Percentiles rank a stretch among this genome's conserved stretches.
phyloP scores from a whole-genome alignment of 2,329 filamentous ascomycete species.

The Fusarium illudens region DNA sequence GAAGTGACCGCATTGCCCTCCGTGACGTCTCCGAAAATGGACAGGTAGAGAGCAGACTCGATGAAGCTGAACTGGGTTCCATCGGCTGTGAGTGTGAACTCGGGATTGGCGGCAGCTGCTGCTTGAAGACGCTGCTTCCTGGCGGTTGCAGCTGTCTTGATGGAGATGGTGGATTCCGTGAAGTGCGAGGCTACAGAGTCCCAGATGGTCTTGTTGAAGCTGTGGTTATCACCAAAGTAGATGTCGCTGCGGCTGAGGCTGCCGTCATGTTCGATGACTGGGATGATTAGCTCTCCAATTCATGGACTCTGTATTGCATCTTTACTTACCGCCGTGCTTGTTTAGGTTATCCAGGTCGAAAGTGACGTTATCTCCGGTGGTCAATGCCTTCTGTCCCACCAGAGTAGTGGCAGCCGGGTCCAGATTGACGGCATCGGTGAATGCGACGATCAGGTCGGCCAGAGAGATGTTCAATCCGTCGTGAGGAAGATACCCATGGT shows the following conservation, averaged over 20 bases:
- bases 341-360: conserved; percentile 35
- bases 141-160: conserved; percentile 27
- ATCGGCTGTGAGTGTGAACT: conserved; percentile 16
- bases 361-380: conserved; percentile 28
- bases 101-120: conserved; percentile 28
- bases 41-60: conserved; percentile 35
- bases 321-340: conserved; percentile 27
- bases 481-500: conserved; percentile 37
- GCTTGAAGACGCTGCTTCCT: conserved; percentile 31
- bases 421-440: conserved; percentile 35
- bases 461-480: conserved; percentile 29
- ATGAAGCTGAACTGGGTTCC: conserved; percentile 28
- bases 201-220: conserved; percentile 39
- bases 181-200: conserved; percentile 26
- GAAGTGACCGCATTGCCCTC: conserved; percentile 32
- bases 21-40: conserved; percentile 24
- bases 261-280: conserved; percentile 36
- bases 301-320: rapidly evolving
- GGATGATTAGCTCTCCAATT: neutral
- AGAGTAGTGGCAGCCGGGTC: conserved; percentile 37
- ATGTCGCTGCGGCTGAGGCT: conserved; percentile 35
- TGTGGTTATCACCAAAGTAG: conserved; percentile 36
- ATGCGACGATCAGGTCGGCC: conserved; percentile 30
- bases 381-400: conserved; percentile 31
- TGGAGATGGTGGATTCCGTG: conserved; percentile 32